Percentiles rank a stretch among this genome's conserved stretches.
Conservation (phyloP, 176 grass and related monocot genomes). For the Bonia amplexicaulis region DNA sequence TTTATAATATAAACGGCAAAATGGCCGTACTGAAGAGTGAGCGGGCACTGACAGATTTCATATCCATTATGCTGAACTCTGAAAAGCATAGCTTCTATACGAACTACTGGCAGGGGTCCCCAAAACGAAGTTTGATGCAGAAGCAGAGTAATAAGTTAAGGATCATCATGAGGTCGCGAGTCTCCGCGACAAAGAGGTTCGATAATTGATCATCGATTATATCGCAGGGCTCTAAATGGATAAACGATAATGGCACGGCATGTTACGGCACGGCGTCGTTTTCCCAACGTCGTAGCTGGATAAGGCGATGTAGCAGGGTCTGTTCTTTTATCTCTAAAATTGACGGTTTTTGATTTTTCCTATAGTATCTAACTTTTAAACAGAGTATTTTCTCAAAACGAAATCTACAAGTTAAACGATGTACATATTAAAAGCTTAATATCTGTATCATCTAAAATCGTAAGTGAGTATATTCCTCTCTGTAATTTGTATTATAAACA, state of each 20-base stretch:
- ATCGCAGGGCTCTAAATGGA: neutral
- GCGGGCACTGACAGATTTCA: neutral
- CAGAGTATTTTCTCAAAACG: too few relatives aligned
- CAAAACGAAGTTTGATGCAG: neutral
- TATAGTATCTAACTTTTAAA: too few relatives aligned
- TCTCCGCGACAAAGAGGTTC: constrained; percentile 10
- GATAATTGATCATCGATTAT: constrained; percentile 30
- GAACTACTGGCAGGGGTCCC: neutral
- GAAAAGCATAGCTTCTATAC: neutral
- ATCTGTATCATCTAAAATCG: too few relatives aligned
- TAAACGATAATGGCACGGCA: neutral
- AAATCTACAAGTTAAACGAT: too few relatives aligned
- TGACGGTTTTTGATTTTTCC: too few relatives aligned
- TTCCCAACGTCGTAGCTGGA: constrained; percentile 11
- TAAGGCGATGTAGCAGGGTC: constrained; percentile 26
- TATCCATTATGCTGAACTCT: neutral
- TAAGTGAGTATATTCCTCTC: too few relatives aligned
- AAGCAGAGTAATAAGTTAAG: neutral
- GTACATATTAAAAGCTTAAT: too few relatives aligned
- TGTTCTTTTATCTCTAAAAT: too few relatives aligned
- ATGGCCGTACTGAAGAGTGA: neutral
- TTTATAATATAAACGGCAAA: neutral
- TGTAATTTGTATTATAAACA: too few relatives aligned
- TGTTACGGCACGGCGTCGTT: constrained; percentile 15
- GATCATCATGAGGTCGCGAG: neutral